Percentiles rank a stretch among this genome's conserved stretches.
phyloP scores from a whole-genome alignment of 371 early-diverging fungal species.

The Quaeritorhiza haematococci region DNA sequence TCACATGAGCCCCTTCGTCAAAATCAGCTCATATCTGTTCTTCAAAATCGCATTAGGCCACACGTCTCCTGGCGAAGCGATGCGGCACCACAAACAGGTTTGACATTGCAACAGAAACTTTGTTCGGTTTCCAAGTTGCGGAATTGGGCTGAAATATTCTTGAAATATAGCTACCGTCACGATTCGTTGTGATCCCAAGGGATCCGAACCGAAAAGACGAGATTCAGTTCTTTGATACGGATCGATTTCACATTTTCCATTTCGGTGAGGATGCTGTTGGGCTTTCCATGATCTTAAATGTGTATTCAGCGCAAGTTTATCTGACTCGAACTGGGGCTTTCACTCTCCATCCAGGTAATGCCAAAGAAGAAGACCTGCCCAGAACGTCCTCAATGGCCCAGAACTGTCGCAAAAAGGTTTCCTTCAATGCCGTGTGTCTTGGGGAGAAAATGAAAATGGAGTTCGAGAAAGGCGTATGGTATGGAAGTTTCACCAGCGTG shows the following conservation, averaged over 20 bases:
- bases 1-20: conserved; percentile 6
- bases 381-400: too few species aligned
- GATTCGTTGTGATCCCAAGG: conserved; percentile 1
- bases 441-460: conserved; percentile 4
- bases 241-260: conserved; percentile 4
- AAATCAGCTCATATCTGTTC: not conserved
- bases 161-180: not conserved
- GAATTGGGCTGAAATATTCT: not conserved
- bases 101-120: not conserved
- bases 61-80: not conserved
- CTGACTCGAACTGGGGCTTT: too few species aligned
- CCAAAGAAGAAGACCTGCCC: too few species aligned
- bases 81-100: not conserved
- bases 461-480: conserved; percentile 5
- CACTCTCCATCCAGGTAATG: too few species aligned
- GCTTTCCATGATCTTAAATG: too few species aligned
- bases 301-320: too few species aligned
- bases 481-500: not conserved
- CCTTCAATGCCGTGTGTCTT: conserved; percentile 9
- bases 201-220: not conserved
- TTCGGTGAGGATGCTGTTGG: not conserved
- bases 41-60: conserved; percentile 1
- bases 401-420: too few species aligned
- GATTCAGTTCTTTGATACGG: conserved; percentile 3
- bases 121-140: not conserved